A percentile compares a stretch with the other conserved stretches of the same genome.
These are phyloP conservation scores for Phytophthora tentaculata DNA, from an alignment of 352 stramenopile species.

Conservation along the genomic window DNA sequence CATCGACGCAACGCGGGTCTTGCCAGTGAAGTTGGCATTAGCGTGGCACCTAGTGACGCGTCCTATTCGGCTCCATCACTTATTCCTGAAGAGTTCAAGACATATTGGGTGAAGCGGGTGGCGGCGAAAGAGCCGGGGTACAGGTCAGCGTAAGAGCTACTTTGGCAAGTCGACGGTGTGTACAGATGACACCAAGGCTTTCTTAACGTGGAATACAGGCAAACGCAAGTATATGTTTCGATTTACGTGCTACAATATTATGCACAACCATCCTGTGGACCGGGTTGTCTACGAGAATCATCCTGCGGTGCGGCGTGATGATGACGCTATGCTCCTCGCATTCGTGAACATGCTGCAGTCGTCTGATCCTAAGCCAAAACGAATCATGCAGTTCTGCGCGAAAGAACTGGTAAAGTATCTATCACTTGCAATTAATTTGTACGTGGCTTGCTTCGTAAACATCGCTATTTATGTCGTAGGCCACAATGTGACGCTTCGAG, in stretches of 20 bases:
- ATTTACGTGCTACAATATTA: background rate
- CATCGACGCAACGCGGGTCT: slow-evolving; percentile 7
- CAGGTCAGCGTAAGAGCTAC: slow-evolving; percentile 1
- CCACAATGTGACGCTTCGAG: no score
- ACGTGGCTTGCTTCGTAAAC: background rate
- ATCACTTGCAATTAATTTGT: no score
- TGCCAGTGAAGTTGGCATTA: background rate
- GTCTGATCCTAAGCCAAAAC: background rate
- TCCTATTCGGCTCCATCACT: background rate
- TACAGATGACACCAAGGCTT: background rate
- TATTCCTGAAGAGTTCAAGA: slow-evolving; percentile 12
- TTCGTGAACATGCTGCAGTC: background rate
- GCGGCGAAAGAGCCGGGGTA: slow-evolving; percentile 2
- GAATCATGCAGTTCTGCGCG: background rate
- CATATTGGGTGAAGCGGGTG: slow-evolving; percentile 10
- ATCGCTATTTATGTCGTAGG: no score
- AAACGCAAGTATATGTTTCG: slow-evolving; percentile 5
- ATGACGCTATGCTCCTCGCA: background rate
- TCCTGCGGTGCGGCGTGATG: background rate
- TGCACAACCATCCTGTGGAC: slow-evolving; percentile 7
- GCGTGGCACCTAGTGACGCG: no score
- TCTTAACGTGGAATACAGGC: background rate
- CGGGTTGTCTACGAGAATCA: slow-evolving; percentile 2
- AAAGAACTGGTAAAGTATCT: background rate
- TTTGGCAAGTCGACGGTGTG: slow-evolving; percentile 14